phyloP scores from a whole-genome alignment of 495 filamentous ascomycete species.

The Trichoderma virens region DNA sequence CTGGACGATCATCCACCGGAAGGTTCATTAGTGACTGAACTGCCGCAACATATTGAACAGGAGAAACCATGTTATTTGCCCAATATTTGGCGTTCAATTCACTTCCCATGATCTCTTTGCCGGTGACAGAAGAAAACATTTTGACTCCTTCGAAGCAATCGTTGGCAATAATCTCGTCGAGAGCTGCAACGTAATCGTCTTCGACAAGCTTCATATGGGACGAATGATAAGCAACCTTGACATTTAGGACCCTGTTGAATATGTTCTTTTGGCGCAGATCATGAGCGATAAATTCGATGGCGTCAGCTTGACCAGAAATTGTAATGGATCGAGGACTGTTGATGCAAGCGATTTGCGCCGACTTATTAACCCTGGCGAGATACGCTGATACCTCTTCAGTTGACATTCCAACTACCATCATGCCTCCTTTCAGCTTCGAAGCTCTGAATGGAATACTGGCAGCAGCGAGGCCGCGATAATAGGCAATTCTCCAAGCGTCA shows the following conservation, averaged over 20 bases:
- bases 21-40: constrained; percentile 13
- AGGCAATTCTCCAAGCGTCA: constrained; percentile 43
- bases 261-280: constrained; percentile 20
- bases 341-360: constrained; percentile 34
- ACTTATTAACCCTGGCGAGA: constrained; percentile 21
- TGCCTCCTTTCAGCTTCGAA: constrained; percentile 26
- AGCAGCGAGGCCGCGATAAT: constrained; percentile 28
- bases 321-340: constrained; percentile 43
- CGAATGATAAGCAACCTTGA: constrained; percentile 38
- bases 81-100: constrained; percentile 25
- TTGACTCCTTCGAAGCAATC: constrained; percentile 14
- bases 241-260: constrained; percentile 31
- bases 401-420: constrained; percentile 35
- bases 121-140: constrained; percentile 37
- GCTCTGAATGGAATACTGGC: constrained; percentile 13
- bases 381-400: constrained; percentile 20
- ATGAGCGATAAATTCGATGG: constrained; percentile 26
- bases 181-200: constrained; percentile 23
- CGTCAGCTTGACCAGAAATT: constrained; percentile 31
- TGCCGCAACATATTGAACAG: constrained; percentile 31
- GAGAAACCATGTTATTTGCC: constrained; percentile 32
- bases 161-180: constrained; percentile 17
- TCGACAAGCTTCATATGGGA: constrained; percentile 33
- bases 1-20: constrained; percentile 10
- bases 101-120: neutral